A percentile compares a stretch with the other conserved stretches of the same genome.
These are phyloP conservation scores for Martensiomyces pterosporus DNA, from an alignment of 192 early-diverging fungal species.

Conservation along the genomic window DNA sequence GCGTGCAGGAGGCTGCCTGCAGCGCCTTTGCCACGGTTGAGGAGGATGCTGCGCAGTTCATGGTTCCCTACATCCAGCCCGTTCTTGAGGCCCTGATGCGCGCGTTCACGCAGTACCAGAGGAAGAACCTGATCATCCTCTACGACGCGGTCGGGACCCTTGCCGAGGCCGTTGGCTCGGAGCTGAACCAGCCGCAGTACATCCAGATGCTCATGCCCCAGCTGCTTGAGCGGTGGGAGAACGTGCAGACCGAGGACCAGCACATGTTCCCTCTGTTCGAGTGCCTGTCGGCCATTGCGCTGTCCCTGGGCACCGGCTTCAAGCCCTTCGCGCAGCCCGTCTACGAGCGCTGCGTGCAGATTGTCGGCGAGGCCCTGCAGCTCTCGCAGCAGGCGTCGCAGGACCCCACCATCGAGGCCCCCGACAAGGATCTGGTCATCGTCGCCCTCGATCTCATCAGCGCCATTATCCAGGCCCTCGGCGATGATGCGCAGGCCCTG, in stretches of 20 bases:
- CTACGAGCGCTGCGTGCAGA: conserved; percentile 84
- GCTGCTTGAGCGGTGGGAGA: conserved; percentile 81
- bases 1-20: conserved; percentile 97
- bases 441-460: conserved; percentile 93
- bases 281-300: conserved; percentile 84
- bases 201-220: conserved; percentile 85
- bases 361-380: conserved; percentile 79
- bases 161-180: conserved; percentile 83
- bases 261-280: conserved; percentile 94
- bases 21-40: conserved; percentile 94
- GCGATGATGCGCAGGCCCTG: conserved; percentile 67
- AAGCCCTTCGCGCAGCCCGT: conserved; percentile 78
- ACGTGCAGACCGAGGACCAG: conserved; percentile 75
- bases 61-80: conserved; percentile 84
- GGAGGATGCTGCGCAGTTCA: conserved; percentile 77
- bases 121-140: conserved; percentile 91
- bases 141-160: conserved; percentile 98
- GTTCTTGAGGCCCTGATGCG: conserved; percentile 78
- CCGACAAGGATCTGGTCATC: conserved; percentile 96
- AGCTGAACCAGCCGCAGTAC: conserved; percentile 75
- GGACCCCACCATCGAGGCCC: conserved; percentile 52
- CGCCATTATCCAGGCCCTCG: conserved; percentile 90
- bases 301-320: conserved; percentile 84
- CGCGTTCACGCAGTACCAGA: conserved; percentile 90
- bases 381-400: conserved; percentile 55